Evolutionary conservation across 768 basidiomycete genomes (phyloP).

Genomic region (Russula virescens): DNA sequence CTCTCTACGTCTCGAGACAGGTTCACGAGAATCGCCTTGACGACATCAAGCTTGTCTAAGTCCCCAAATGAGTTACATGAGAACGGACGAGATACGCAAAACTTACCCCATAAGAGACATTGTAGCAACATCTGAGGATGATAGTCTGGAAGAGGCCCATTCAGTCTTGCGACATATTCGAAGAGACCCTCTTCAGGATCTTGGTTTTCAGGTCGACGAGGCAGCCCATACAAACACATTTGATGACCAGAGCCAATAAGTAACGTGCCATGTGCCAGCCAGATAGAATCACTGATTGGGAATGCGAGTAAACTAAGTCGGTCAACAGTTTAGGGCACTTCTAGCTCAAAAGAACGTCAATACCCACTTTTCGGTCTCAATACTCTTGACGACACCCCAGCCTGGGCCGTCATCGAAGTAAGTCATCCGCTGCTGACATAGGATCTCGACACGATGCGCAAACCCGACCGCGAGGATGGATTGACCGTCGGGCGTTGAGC

Average conservation of each 20-base stretch:
- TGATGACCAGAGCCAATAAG: slow-evolving; percentile 80
- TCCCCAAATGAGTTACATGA: neutral
- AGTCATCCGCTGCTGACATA: slow-evolving; percentile 90
- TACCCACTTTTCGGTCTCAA: slow-evolving; percentile 65
- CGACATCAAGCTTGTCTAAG: slow-evolving; percentile 76
- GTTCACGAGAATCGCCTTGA: slow-evolving; percentile 72
- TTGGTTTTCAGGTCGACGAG: slow-evolving; percentile 22
- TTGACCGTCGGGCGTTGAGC: slow-evolving; percentile 81
- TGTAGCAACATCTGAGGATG: slow-evolving; percentile 92
- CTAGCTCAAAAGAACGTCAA: neutral
- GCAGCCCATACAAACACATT: slow-evolving; percentile 71
- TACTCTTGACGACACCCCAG: slow-evolving; percentile 65
- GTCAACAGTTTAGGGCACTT: neutral
- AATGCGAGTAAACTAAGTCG: slow-evolving; percentile 49
- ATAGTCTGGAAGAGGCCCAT: slow-evolving; percentile 85
- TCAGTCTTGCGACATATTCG: slow-evolving; percentile 73
- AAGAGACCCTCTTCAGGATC: slow-evolving; percentile 52
- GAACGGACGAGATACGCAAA: neutral
- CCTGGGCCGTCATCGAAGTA: slow-evolving; percentile 81
- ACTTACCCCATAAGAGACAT: slow-evolving; percentile 85
- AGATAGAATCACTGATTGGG: slow-evolving; percentile 84
- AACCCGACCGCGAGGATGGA: slow-evolving; percentile 92
- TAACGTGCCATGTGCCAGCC: slow-evolving; percentile 79
- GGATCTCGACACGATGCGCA: slow-evolving; percentile 66
- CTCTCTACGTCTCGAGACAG: slow-evolving; percentile 46